Percentiles rank a stretch among this genome's conserved stretches.
Conservation (phyloP, 495 filamentous ascomycete genomes). For the Staphylotrichum tortipilum region DNA sequence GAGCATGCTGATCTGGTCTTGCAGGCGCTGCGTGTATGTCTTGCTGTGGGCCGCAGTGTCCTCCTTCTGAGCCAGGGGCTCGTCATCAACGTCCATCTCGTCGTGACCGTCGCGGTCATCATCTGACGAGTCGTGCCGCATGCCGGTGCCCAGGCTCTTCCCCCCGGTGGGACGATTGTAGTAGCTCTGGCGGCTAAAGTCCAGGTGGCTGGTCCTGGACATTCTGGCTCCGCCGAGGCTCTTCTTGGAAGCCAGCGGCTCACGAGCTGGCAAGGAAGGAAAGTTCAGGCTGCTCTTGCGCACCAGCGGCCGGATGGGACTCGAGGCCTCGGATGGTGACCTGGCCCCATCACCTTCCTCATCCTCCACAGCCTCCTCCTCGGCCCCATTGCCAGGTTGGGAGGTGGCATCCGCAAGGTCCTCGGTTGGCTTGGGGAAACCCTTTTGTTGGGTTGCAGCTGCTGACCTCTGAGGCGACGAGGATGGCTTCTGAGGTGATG, state of each 20-base stretch:
- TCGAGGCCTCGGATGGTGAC: slow-evolving; percentile 42
- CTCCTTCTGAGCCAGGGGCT: slow-evolving; percentile 32
- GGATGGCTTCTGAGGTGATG: slow-evolving; percentile 14
- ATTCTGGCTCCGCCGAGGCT: slow-evolving; percentile 56
- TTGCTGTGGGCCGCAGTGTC: slow-evolving; percentile 57
- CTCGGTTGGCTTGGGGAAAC: slow-evolving; percentile 16
- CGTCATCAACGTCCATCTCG: slow-evolving; percentile 52
- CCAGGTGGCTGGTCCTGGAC: slow-evolving; percentile 73
- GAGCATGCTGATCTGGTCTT: slow-evolving; percentile 89
- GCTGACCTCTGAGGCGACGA: slow-evolving; percentile 15
- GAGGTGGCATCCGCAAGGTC: neutral
- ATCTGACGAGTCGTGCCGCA: slow-evolving; percentile 31
- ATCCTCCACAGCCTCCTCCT: slow-evolving; percentile 37
- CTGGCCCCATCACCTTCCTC: slow-evolving; percentile 38
- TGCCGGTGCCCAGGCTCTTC: slow-evolving; percentile 45
- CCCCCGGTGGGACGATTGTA: slow-evolving; percentile 55
- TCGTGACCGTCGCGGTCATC: slow-evolving; percentile 44
- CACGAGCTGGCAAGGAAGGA: slow-evolving; percentile 81
- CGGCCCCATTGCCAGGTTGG: neutral
- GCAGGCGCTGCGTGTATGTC: slow-evolving; percentile 80
- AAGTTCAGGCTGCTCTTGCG: slow-evolving; percentile 93
- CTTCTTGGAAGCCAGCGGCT: slow-evolving; percentile 75
- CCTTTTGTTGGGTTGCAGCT: neutral
- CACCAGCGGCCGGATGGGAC: slow-evolving; percentile 45
- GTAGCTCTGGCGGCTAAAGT: slow-evolving; percentile 56